A percentile compares a stretch with the other conserved stretches of the same genome.
Evolutionary conservation across 202 grass and related monocot genomes (phyloP).

Genomic region (Panicum virgatum): DNA sequence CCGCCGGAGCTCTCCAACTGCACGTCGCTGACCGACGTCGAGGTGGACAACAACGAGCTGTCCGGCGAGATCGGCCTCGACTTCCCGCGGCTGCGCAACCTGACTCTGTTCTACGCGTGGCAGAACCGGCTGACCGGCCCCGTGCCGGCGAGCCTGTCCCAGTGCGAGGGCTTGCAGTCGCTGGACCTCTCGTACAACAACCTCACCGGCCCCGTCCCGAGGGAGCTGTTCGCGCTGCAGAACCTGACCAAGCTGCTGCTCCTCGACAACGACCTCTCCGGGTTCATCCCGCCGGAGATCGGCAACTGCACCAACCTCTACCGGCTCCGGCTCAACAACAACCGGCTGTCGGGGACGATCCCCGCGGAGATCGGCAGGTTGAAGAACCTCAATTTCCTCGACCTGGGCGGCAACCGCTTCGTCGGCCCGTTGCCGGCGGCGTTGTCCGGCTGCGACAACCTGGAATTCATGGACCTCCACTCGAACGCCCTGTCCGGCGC

Average conservation of each 20-base stretch:
- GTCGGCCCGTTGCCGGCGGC: conserved; percentile 58
- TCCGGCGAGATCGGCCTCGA: conserved; percentile 69
- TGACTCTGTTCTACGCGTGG: conserved; percentile 90
- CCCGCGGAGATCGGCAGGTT: conserved; percentile 67
- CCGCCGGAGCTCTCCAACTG: conserved; percentile 81
- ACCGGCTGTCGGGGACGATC: conserved; percentile 63
- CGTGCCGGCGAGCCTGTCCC: conserved; percentile 62
- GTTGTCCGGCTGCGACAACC: conserved; percentile 61
- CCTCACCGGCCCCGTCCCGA: conserved; percentile 72
- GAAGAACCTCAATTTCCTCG: conserved; percentile 90
- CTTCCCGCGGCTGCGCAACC: conserved; percentile 67
- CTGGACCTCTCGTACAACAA: conserved; percentile 96
- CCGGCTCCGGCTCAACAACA: conserved; percentile 75
- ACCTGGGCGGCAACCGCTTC: conserved; percentile 76
- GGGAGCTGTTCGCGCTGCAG: conserved; percentile 75
- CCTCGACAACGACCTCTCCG: conserved; percentile 77
- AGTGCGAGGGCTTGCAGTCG: conserved; percentile 68
- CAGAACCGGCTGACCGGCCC: conserved; percentile 82
- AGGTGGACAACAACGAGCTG: conserved; percentile 89
- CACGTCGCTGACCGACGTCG: conserved; percentile 64
- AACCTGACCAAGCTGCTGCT: conserved; percentile 95
- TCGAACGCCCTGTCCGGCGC: conserved; percentile 66
- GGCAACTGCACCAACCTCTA: conserved; percentile 92
- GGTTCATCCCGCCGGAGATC: conserved; percentile 74
- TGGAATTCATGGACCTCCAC: conserved; percentile 93